Percentiles rank a stretch among this genome's conserved stretches.
Conservation (phyloP, 306 rosid species). For the Vicia sativa region DNA sequence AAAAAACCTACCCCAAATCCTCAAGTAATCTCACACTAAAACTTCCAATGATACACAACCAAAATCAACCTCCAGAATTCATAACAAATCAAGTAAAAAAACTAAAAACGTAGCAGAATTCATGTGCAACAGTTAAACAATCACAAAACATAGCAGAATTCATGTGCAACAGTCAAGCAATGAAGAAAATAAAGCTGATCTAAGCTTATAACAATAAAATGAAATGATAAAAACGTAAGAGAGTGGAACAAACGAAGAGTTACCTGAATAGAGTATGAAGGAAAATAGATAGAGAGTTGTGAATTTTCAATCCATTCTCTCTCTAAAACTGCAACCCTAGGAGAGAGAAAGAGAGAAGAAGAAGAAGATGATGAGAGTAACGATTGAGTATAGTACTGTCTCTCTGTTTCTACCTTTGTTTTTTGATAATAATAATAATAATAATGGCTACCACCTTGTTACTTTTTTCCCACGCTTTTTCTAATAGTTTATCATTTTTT, state of each 20-base stretch:
- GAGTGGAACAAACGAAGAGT: not conserved
- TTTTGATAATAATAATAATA: too few species aligned
- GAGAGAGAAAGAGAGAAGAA: constrained; percentile 9
- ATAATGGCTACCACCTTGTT: not conserved
- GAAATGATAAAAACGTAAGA: not conserved
- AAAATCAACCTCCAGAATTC: not conserved
- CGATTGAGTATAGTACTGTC: not conserved
- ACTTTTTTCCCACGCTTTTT: constrained; percentile 2
- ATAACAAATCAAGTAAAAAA: too few species aligned
- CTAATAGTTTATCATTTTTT: too few species aligned
- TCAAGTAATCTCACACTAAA: not conserved
- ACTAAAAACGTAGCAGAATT: too few species aligned
- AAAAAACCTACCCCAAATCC: constrained; percentile 9
- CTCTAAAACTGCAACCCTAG: constrained; percentile 25
- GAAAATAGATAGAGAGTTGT: constrained; percentile 9
- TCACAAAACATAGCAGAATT: too few species aligned
- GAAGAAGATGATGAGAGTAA: not conserved
- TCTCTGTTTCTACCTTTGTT: too few species aligned
- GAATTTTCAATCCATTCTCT: constrained; percentile 38
- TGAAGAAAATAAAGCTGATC: constrained; percentile 36
- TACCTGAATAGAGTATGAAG: constrained; percentile 32
- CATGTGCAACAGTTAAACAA: too few species aligned
- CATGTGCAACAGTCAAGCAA: too few species aligned
- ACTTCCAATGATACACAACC: too few species aligned
- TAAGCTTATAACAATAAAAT: constrained; percentile 16